Evolutionary conservation across 2,329 filamentous ascomycete species (phyloP).

Genomic region (Penicillium sp.): DNA sequence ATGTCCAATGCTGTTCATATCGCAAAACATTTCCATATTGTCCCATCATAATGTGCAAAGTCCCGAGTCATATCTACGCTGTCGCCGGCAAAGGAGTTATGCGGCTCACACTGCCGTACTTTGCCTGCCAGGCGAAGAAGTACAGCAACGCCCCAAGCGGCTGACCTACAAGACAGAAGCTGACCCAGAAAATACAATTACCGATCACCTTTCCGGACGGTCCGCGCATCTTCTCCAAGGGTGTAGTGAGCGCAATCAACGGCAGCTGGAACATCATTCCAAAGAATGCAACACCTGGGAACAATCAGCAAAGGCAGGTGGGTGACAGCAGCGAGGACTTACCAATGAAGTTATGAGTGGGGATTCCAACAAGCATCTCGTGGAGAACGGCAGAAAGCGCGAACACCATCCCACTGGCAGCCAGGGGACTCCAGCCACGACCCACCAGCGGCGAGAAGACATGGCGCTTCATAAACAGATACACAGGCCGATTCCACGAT

Average conservation of each 20-base stretch:
- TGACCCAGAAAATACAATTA: conserved; percentile 95
- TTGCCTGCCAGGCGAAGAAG: conserved; percentile 98
- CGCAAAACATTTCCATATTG: too few species aligned
- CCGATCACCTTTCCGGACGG: conserved; percentile 77
- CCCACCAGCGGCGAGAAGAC: conserved; percentile 87
- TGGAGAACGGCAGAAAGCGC: conserved; percentile 85
- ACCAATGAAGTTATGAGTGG: conserved; percentile 92
- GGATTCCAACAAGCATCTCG: conserved; percentile 88
- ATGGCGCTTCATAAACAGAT: conserved; percentile 93
- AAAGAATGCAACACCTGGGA: conserved; percentile 78
- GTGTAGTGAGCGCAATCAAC: conserved; percentile 77
- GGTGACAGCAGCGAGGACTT: conserved; percentile 29
- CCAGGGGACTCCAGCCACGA: conserved; percentile 71
- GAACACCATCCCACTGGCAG: conserved; percentile 82
- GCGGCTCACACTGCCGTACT: conserved; percentile 79
- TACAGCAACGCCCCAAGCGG: conserved; percentile 90
- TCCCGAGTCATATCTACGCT: not conserved
- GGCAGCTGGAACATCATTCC: conserved; percentile 95
- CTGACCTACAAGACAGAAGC: conserved; percentile 93
- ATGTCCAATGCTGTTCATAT: too few species aligned
- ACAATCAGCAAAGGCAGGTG: conserved; percentile 3
- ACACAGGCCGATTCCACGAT: conserved; percentile 96
- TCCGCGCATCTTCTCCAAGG: conserved; percentile 75
- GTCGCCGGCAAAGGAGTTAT: conserved; percentile 9
- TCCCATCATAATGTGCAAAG: too few species aligned